Evolutionary conservation across 148 eudicot species (phyloP).

Genomic region (Spergularia bocconei): DNA sequence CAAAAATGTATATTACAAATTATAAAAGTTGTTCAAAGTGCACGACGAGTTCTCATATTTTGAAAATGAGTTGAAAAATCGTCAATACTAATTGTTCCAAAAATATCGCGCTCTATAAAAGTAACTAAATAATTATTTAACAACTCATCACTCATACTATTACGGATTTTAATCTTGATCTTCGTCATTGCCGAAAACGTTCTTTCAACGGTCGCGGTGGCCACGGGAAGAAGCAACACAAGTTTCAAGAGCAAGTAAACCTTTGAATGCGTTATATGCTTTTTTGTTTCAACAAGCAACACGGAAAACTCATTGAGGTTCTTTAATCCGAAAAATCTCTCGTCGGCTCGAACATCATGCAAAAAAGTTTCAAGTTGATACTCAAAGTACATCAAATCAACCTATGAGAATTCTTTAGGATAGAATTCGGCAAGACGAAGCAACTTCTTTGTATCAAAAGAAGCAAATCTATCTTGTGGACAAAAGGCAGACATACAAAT

Average conservation of each 20-base stretch:
- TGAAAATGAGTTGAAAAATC: not conserved
- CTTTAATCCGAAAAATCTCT: not conserved
- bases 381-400: not conserved
- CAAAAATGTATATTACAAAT: too few species aligned
- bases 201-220: not conserved
- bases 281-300: conserved; percentile 3
- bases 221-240: not conserved
- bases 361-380: not conserved
- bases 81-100: not conserved
- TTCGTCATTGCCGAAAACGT: not conserved
- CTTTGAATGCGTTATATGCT: not conserved
- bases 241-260: not conserved
- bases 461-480: not conserved
- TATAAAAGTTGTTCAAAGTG: too few species aligned
- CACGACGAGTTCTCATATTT: not conserved
- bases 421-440: not conserved
- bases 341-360: not conserved
- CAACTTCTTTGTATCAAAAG: not conserved
- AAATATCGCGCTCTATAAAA: not conserved
- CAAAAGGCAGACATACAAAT: not conserved
- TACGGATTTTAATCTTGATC: not conserved
- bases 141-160: not conserved
- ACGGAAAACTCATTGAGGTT: not conserved
- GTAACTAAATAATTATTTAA: not conserved
- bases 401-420: not conserved